Evolutionary conservation across 2,329 filamentous ascomycete genomes (phyloP), one percentile per base, ranked within the genome.

Genomic region (Neonectria ditissima): DNA sequence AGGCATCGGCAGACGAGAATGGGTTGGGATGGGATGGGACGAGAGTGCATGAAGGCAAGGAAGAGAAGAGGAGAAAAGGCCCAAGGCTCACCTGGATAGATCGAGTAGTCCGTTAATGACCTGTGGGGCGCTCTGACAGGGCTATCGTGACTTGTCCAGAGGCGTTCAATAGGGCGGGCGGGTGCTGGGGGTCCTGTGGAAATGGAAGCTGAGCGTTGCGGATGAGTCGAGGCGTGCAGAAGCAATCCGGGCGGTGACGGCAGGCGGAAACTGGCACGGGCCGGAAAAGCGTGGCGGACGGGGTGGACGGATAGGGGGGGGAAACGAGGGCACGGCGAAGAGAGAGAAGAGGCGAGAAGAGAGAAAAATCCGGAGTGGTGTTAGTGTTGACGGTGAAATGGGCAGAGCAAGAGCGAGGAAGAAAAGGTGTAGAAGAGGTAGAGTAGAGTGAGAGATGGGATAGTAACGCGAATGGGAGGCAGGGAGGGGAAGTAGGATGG

Each of bases 111-210:
- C 65, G 66, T 63, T 66, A 72, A 70, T 72, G 68, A 68, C 63
- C 51, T 57, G 72, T 73, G 72, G 72, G 66, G 70, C 70, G 53
- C 59, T 59, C 63, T 69, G 69, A 70, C 71, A 73, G 68, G 71
- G 70, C 69, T 70, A 67, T 63, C 63, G 69, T 72, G 67, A 68
- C 61, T 56, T 69, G 70, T 61, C 47, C 64, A 59, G 56, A 61
- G 69, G 64, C 69, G 67, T 65, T 73, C 67, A 71, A 70, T 68
- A 65, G 64, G 66, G 65, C 66, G 20, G 65, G 65, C 65, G 62
- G 65, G 66, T 66, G 66, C 62, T 67, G 61, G 51, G 45, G 39
- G n/a, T n/a, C n/a, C 55, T 54, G 57, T 61, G 34, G 58, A 18
- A 20, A 37, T n/a, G 34, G 34, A 22, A 55, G 8, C 47, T 47